Evolutionary conservation across 352 stramenopile genomes (phyloP).

Genomic region (Aphanomyces euteiches): DNA sequence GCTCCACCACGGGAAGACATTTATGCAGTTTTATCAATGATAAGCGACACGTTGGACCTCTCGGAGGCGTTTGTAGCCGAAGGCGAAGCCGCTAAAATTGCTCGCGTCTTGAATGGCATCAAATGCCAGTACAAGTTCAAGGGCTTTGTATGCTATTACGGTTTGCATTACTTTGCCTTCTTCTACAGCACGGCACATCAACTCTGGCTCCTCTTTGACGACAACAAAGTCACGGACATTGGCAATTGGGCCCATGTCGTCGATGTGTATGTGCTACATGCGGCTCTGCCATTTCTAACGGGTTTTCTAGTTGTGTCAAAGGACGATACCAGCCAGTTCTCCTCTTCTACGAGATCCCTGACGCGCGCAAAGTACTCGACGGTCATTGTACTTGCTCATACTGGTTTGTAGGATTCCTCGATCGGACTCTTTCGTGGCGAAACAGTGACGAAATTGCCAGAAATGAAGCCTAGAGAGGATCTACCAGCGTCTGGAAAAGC

Average conservation of each 20-base stretch:
- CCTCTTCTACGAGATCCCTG: slow-evolving; percentile 80
- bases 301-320: slow-evolving; percentile 40
- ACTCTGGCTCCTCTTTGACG: slow-evolving; percentile 83
- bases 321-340: slow-evolving; percentile 79
- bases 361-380: slow-evolving; percentile 49
- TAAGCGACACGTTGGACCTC: slow-evolving; percentile 65
- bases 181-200: slow-evolving; percentile 85
- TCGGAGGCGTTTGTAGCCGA: slow-evolving; percentile 68
- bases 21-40: slow-evolving; percentile 55
- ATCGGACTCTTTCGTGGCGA: slow-evolving; percentile 35
- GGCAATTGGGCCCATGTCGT: slow-evolving; percentile 74
- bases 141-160: slow-evolving; percentile 84
- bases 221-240: slow-evolving; percentile 72
- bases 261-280: slow-evolving; percentile 37
- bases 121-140: slow-evolving; percentile 72
- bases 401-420: slow-evolving; percentile 49
- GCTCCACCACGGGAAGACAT: slow-evolving; percentile 73
- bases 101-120: slow-evolving; percentile 50
- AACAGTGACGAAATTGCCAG: slow-evolving; percentile 6
- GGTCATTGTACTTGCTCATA: background rate
- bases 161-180: slow-evolving; percentile 72
- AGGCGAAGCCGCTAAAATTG: slow-evolving; percentile 62
- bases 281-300: slow-evolving; percentile 4
- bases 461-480: background rate
- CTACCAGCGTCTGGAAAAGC: too few species aligned